These are phyloP conservation scores for Flaveria trinervia DNA, from an alignment of 129 eudicot species.

Conservation along the genomic window DNA sequence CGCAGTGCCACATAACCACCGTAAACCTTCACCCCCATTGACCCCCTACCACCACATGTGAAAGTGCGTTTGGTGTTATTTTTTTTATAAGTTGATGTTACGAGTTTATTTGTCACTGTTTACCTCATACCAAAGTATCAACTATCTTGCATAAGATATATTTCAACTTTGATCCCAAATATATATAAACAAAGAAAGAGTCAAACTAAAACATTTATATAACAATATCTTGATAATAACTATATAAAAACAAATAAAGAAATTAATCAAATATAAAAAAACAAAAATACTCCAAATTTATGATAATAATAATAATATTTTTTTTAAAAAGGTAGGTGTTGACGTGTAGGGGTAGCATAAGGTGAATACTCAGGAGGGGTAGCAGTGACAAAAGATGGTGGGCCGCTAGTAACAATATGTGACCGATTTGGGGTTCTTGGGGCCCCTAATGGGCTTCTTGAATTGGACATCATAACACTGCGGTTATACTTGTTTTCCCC, in stretches of 20 bases:
- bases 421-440: conserved; percentile 47
- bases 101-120: too few species aligned
- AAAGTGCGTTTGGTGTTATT: not conserved
- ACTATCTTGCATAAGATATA: too few species aligned
- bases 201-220: not conserved
- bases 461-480: conserved; percentile 49
- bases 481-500: conserved; percentile 41
- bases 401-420: conserved; percentile 27
- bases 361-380: conserved; percentile 56
- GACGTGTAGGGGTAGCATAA: conserved; percentile 45
- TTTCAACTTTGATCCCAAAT: too few species aligned
- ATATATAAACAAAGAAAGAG: not conserved
- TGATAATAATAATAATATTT: not conserved
- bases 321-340: conserved; percentile 55
- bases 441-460: conserved; percentile 44
- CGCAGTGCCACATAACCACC: too few species aligned
- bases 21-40: too few species aligned
- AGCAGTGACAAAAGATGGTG: conserved; percentile 56
- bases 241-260: conserved; percentile 20
- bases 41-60: too few species aligned
- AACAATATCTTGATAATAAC: not conserved
- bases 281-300: conserved; percentile 15
- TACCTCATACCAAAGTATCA: too few species aligned
- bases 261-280: conserved; percentile 17
- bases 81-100: too few species aligned